Evolutionary conservation across 2,329 filamentous ascomycete genomes (phyloP).

Genomic region (Balansia obtecta): DNA sequence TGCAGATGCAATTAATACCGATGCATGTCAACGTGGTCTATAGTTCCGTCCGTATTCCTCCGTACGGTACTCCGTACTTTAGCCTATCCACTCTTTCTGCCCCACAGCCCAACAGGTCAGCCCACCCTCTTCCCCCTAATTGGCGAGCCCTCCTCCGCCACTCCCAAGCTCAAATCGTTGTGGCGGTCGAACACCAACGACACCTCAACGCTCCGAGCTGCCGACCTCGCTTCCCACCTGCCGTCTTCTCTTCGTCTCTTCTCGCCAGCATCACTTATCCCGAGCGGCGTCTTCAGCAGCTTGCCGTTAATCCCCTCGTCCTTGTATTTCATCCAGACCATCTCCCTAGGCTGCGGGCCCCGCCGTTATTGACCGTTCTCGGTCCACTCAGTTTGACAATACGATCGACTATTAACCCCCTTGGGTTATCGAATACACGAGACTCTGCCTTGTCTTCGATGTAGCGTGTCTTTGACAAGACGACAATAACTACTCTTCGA

Average conservation of each 20-base stretch:
- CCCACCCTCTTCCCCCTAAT: background rate
- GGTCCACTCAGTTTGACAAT: background rate
- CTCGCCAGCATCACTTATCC: background rate
- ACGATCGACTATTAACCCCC: background rate
- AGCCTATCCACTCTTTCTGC: no score
- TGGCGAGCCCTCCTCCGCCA: slow-evolving; percentile 1
- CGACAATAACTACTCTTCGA: background rate
- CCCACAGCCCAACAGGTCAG: background rate
- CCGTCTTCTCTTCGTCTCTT: background rate
- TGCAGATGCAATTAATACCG: background rate
- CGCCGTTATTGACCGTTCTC: background rate
- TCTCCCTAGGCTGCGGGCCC: background rate
- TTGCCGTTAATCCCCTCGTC: background rate
- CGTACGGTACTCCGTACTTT: no score
- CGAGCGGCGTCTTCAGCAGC: background rate
- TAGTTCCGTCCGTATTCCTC: no score
- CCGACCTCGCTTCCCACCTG: background rate
- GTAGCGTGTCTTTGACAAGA: background rate
- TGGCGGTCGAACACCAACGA: background rate
- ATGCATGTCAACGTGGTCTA: no score
- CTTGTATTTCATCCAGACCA: background rate
- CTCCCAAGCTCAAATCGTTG: background rate
- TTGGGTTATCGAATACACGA: no score
- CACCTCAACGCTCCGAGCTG: background rate
- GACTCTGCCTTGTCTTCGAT: no score